A percentile compares a stretch with the other conserved stretches of the same genome.
Conservation (phyloP, 176 grass and related monocot species). For the Raddia distichophylla region DNA sequence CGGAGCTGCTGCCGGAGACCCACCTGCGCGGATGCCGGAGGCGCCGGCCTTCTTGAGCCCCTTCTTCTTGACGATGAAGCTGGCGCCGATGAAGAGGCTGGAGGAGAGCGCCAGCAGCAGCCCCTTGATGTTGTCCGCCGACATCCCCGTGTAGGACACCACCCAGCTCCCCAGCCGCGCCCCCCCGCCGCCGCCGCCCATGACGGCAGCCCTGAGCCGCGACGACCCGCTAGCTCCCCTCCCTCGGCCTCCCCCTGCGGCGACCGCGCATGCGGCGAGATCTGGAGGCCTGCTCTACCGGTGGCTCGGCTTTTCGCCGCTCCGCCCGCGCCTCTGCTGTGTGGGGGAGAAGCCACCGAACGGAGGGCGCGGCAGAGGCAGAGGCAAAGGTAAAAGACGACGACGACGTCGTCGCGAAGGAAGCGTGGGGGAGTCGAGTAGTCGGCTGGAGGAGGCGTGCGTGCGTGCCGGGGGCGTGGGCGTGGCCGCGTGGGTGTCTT, state of each 20-base stretch:
- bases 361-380: constrained; percentile 3
- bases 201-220: background rate
- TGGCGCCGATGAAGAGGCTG: constrained; percentile 95
- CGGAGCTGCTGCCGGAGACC: background rate
- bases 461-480: background rate
- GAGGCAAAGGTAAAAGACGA: background rate
- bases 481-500: background rate
- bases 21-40: constrained; percentile 91
- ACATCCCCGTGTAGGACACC: constrained; percentile 91
- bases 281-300: constrained; percentile 23
- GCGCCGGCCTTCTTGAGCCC: constrained; percentile 95
- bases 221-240: background rate
- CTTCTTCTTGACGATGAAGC: constrained; percentile 99
- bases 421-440: background rate
- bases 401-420: constrained; percentile 45
- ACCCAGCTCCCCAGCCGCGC: constrained; percentile 66
- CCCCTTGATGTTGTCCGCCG: constrained; percentile 97
- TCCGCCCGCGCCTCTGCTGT: constrained; percentile 5
- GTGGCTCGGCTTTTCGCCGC: constrained; percentile 3
- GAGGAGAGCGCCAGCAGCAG: constrained; percentile 89
- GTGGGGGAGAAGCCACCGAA: constrained; percentile 29
- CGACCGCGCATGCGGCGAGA: constrained; percentile 55
- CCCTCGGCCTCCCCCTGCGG: background rate
- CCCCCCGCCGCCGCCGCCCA: constrained; percentile 35
- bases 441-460: background rate